Evolutionary conservation across 2,329 filamentous ascomycete genomes (phyloP).

Genomic region (Anthostomella pinea): DNA sequence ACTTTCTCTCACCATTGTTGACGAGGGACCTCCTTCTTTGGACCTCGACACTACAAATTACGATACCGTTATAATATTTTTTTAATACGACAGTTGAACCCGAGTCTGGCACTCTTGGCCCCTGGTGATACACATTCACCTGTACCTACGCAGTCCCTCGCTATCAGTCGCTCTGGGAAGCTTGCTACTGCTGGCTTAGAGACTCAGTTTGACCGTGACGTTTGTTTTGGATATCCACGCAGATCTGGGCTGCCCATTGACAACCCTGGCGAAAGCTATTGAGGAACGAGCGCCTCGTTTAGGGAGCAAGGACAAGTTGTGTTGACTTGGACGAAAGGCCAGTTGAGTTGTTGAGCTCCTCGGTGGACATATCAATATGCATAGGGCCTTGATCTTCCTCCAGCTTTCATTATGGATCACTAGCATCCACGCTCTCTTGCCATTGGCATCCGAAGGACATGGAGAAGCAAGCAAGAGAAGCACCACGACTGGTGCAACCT

Average conservation of each 20-base stretch:
- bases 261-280: neutral
- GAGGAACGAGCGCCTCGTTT: neutral
- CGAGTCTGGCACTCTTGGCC: constrained; percentile 30
- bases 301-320: constrained; percentile 7
- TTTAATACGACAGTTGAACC: constrained; percentile 28
- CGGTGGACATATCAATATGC: constrained; percentile 24
- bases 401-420: constrained; percentile 49
- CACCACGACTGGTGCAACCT: constrained; percentile 3
- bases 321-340: constrained; percentile 11
- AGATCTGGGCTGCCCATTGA: neutral
- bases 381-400: constrained; percentile 33
- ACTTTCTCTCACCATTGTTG: constrained; percentile 12
- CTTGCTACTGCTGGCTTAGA: constrained; percentile 2
- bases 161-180: constrained; percentile 12
- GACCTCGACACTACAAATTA: constrained; percentile 21
- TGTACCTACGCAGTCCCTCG: constrained; percentile 12
- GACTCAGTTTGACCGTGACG: constrained; percentile 3
- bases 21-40: constrained; percentile 14
- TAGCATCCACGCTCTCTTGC: constrained; percentile 46
- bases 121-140: constrained; percentile 13
- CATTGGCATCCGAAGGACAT: constrained; percentile 26
- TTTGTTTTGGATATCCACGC: neutral
- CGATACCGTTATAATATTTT: constrained; percentile 25
- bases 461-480: constrained; percentile 11
- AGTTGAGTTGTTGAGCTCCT: constrained; percentile 5